These are phyloP conservation scores for Tuber aestivum DNA, from an alignment of 495 filamentous ascomycete species.

Conservation along the genomic window DNA sequence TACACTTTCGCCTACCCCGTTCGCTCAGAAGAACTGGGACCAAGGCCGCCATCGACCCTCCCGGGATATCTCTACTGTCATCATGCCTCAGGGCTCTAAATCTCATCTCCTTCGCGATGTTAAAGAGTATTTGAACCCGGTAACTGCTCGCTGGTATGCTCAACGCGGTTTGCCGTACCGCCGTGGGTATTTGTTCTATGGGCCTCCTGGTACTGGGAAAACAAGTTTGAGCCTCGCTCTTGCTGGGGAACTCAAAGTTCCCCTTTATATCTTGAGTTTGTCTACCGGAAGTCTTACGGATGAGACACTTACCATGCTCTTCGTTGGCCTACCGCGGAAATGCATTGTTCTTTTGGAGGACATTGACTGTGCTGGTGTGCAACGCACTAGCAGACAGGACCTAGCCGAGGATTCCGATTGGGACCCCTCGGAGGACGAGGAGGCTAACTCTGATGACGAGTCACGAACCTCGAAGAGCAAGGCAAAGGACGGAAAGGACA, in stretches of 20 bases:
- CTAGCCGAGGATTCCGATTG: slow-evolving; percentile 33
- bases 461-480: slow-evolving; percentile 16
- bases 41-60: slow-evolving; percentile 48
- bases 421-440: slow-evolving; percentile 27
- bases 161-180: slow-evolving; percentile 64
- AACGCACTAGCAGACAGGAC: slow-evolving; percentile 46
- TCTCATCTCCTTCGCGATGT: slow-evolving; percentile 69
- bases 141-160: slow-evolving; percentile 71
- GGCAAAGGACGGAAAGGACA: slow-evolving; percentile 26
- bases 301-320: slow-evolving; percentile 48
- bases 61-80: slow-evolving; percentile 60
- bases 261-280: slow-evolving; percentile 59
- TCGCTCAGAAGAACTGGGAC: slow-evolving; percentile 42
- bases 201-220: slow-evolving; percentile 67
- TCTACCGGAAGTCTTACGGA: slow-evolving; percentile 52
- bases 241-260: slow-evolving; percentile 58
- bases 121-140: slow-evolving; percentile 78
- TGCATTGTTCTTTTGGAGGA: slow-evolving; percentile 65
- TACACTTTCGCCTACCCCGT: slow-evolving; percentile 39
- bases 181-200: slow-evolving; percentile 59
- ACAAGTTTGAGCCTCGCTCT: slow-evolving; percentile 58
- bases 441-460: slow-evolving; percentile 33
- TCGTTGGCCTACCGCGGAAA: slow-evolving; percentile 54
- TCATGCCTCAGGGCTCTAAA: slow-evolving; percentile 65
- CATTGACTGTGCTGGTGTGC: slow-evolving; percentile 57